These are phyloP conservation scores for Chlorella sorokiniana DNA, from an alignment of 139 green algal genomes.

Conservation along the genomic window DNA sequence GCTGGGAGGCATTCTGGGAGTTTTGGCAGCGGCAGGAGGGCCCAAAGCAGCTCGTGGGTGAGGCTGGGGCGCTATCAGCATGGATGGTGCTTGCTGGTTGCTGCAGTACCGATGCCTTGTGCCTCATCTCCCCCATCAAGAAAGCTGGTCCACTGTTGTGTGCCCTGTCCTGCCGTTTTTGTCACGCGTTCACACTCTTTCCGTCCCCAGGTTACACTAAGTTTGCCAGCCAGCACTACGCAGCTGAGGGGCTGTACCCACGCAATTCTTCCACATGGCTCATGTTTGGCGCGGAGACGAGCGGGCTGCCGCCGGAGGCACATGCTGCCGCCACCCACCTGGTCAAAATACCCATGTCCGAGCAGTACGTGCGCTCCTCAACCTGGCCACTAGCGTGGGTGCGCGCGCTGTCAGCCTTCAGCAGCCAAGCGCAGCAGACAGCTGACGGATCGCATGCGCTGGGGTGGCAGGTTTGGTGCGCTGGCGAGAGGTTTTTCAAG, in stretches of 20 bases:
- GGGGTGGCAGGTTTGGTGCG: not conserved
- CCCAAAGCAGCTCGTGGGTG: conserved; percentile 23
- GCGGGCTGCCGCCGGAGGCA: conserved; percentile 73
- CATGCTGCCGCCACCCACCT: conserved; percentile 59
- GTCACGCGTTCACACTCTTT: not conserved
- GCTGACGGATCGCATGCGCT: not conserved
- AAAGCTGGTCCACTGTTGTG: not conserved
- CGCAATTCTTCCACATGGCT: conserved; percentile 56
- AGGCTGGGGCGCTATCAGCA: not conserved
- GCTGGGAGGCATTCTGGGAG: conserved; percentile 68
- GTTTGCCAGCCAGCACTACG: conserved; percentile 64
- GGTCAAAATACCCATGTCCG: conserved; percentile 87
- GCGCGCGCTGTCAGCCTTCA: not conserved
- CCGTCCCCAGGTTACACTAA: conserved; percentile 80
- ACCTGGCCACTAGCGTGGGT: conserved; percentile 77
- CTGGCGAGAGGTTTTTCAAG: no score
- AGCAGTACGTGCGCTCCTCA: conserved; percentile 88
- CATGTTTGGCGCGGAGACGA: conserved; percentile 79
- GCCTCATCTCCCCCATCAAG: not conserved
- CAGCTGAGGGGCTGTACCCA: conserved; percentile 64
- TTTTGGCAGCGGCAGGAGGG: conserved; percentile 42
- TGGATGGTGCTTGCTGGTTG: not conserved
- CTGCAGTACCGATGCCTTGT: not conserved
- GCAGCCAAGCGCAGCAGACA: not conserved
- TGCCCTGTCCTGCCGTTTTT: not conserved